Percentiles rank a stretch among this genome's conserved stretches.
Evolutionary conservation across 495 filamentous ascomycete species (phyloP).

Genomic region (Xylaria bambusicola): DNA sequence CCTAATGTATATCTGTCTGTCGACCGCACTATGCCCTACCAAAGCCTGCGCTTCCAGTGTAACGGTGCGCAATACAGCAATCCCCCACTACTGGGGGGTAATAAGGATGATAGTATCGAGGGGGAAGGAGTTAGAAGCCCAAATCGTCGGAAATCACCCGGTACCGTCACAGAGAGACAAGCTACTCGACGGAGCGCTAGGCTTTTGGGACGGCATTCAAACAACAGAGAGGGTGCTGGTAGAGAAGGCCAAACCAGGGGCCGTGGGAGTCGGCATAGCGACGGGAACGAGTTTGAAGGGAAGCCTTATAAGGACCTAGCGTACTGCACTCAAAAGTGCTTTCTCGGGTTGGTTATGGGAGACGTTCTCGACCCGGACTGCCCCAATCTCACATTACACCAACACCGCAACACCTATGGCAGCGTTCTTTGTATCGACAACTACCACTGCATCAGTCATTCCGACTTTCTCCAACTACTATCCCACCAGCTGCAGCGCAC

Average conservation of each 20-base stretch:
- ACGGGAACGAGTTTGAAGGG: conserved; percentile 1
- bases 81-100: background rate
- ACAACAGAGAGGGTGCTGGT: background rate
- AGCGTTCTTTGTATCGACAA: background rate
- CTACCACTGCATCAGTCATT: background rate
- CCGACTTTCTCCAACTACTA: background rate
- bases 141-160: background rate
- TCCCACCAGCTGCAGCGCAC: conserved; percentile 1
- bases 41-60: background rate
- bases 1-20: background rate
- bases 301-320: background rate
- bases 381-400: conserved; percentile 5
- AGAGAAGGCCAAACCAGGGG: background rate
- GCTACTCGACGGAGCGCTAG: background rate
- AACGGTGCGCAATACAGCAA: background rate
- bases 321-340: conserved; percentile 9
- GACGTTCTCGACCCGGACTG: background rate
- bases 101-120: background rate
- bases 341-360: background rate
- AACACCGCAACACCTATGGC: background rate
- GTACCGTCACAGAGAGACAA: background rate
- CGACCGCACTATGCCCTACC: background rate
- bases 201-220: background rate
- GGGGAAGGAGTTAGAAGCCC: conserved; percentile 5
- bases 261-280: background rate